Base-by-base conservation (phyloP, 129 eudicot species). In the Ambrosia artemisiifolia region DNA sequence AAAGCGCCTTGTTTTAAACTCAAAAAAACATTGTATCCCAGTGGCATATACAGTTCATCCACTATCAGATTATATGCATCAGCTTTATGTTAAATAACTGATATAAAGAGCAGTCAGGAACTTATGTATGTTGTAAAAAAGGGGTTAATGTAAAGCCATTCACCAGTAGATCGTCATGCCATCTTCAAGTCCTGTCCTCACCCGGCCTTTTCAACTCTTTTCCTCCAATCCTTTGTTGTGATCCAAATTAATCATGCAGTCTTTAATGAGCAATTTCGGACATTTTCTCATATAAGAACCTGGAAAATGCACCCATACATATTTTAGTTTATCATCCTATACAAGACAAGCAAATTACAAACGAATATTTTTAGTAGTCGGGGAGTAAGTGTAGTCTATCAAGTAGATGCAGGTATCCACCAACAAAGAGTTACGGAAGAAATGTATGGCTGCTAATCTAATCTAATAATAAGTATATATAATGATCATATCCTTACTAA, bases 141-240 rank as follows among this genome's bases (percentile, higher is more conserved):
- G 30, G 4, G 40, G 60, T 7, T 71, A 63, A 47, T 10, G 9
- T 48, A 35, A 38, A 63, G 61, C 9, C 28, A 11, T 60, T 48
- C 63, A 47, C 70, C 70, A 47, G 78, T 50, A 48, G 17, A 34
- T 63, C 8, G 51, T 14, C 53, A 13, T 34, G 63, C 63, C 78
- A 19, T 16, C 71, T 35, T 62, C 34, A 20, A 62, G 46, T 73
- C 63, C 35, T 7, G 40, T 48, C 78, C 10, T 48, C 24, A 48
- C 4, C 24, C 14, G 30, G 63, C 44, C 20, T 63, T 48, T 61
- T 6, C 48, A 43, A 49, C 49, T 73, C 48, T n/a, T 60, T 12
- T 62, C 11, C 17, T 18, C 11, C 12, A 20, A 36, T 28, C 63
- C 11, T 47, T 44, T 62, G 50, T 73, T 50, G 50, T 49, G 30